These are phyloP conservation scores for Talaromyces verruculosus DNA, from an alignment of 2,329 filamentous ascomycete genomes.

Conservation along the genomic window DNA sequence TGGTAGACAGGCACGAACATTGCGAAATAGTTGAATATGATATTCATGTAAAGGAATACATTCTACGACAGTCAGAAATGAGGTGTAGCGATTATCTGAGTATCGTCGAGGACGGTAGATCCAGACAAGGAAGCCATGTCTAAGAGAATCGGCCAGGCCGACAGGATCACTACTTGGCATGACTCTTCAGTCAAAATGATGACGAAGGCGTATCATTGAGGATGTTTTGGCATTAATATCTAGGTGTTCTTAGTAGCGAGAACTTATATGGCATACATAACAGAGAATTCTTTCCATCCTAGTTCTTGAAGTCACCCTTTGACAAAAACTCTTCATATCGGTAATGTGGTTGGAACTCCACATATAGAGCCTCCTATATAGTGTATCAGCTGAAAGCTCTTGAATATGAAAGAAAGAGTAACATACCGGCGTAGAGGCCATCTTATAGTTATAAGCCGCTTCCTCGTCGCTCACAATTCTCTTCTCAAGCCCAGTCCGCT, in stretches of 20 bases:
- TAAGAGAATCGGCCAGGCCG: neutral
- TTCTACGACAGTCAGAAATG: neutral
- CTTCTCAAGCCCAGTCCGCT: slow-evolving; percentile 59
- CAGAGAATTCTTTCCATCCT: neutral
- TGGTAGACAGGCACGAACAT: neutral
- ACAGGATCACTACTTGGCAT: neutral
- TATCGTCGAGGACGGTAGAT: neutral
- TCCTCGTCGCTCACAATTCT: slow-evolving; percentile 16
- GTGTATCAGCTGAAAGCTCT: neutral
- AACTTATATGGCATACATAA: neutral
- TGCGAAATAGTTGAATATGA: neutral
- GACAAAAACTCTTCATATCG: slow-evolving; percentile 16
- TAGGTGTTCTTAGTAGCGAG: neutral
- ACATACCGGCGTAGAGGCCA: slow-evolving; percentile 13
- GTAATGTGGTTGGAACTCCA: slow-evolving; percentile 17
- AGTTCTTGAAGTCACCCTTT: slow-evolving; percentile 20
- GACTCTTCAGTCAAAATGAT: neutral
- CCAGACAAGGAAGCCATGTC: neutral
- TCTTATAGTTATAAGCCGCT: slow-evolving; percentile 13
- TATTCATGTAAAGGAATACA: neutral
- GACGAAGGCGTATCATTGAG: neutral
- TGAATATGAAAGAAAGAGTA: neutral
- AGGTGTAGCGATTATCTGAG: neutral
- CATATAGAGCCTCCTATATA: slow-evolving; percentile 1
- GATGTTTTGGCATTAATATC: neutral